Conservation (phyloP, 1,284 basidiomycete genomes). For the Coriolopsis trogii region DNA sequence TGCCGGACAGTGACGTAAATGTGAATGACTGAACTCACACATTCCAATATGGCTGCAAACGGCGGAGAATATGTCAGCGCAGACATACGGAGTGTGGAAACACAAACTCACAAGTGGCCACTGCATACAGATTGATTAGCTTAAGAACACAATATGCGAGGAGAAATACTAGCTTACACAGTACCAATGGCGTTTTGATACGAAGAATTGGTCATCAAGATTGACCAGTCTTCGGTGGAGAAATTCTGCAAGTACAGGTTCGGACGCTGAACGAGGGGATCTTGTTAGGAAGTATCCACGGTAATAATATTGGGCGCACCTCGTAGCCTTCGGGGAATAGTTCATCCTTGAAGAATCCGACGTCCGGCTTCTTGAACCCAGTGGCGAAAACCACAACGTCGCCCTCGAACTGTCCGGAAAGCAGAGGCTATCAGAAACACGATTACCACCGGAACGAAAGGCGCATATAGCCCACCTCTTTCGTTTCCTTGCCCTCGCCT, state of each 20-base stretch:
- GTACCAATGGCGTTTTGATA: conserved; percentile 54
- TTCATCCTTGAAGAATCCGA: conserved; percentile 58
- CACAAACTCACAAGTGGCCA: conserved; percentile 43
- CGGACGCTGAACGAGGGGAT: conserved; percentile 39
- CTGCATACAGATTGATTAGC: conserved; percentile 7
- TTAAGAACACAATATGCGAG: neutral
- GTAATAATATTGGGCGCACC: conserved; percentile 27
- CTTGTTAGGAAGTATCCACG: neutral
- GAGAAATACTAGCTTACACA: conserved; percentile 19
- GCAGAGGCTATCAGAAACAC: neutral
- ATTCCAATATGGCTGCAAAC: conserved; percentile 52
- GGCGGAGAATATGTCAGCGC: neutral
- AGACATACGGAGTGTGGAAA: neutral
- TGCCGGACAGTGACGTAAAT: too few relatives aligned
- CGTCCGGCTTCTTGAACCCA: conserved; percentile 58
- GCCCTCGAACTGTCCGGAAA: conserved; percentile 41
- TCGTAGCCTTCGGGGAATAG: conserved; percentile 63
- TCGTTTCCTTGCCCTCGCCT: conserved; percentile 32
- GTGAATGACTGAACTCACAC: conserved; percentile 30
- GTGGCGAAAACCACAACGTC: conserved; percentile 66
- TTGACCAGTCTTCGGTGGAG: conserved; percentile 58
- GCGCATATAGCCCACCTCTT: conserved; percentile 27
- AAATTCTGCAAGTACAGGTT: conserved; percentile 70
- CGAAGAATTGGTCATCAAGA: conserved; percentile 61
- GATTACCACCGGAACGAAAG: neutral